Conservation (phyloP, 495 filamentous ascomycete genomes). For the Hypoxylon fragiforme region DNA sequence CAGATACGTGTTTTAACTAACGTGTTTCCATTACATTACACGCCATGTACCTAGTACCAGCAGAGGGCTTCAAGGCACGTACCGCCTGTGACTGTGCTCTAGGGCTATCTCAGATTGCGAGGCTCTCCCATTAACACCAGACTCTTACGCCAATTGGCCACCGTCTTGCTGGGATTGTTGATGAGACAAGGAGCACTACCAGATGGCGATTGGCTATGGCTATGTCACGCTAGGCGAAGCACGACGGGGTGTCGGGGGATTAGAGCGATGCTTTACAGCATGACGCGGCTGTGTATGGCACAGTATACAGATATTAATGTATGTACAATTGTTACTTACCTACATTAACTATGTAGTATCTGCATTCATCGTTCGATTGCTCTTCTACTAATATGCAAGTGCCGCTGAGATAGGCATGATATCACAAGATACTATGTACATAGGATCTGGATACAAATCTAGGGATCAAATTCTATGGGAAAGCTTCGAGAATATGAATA, state of each 20-base stretch:
- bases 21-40: constrained; percentile 11
- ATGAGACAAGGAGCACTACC: constrained; percentile 29
- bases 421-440: neutral
- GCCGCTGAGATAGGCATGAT: neutral
- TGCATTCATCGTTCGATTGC: constrained; percentile 31
- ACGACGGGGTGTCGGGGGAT: constrained; percentile 27
- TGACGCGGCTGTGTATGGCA: constrained; percentile 29
- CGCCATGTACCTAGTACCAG: too few relatives aligned
- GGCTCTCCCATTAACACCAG: constrained; percentile 15
- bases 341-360: too few relatives aligned
- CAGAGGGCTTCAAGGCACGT: too few relatives aligned
- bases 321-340: neutral
- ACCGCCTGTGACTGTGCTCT: too few relatives aligned
- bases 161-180: constrained; percentile 33
- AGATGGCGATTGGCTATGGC: constrained; percentile 38
- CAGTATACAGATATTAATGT: too few relatives aligned
- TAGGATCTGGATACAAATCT: too few relatives aligned
- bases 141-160: constrained; percentile 28
- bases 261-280: constrained; percentile 24
- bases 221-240: constrained; percentile 45
- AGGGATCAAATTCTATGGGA: constrained; percentile 10
- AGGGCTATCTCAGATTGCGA: constrained; percentile 24
- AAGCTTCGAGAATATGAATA: constrained; percentile 23
- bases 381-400: constrained; percentile 13
- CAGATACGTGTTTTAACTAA: constrained; percentile 20